Evolutionary conservation across 2,329 filamentous ascomycete species (phyloP).

Genomic region (Cladosporium sp.): DNA sequence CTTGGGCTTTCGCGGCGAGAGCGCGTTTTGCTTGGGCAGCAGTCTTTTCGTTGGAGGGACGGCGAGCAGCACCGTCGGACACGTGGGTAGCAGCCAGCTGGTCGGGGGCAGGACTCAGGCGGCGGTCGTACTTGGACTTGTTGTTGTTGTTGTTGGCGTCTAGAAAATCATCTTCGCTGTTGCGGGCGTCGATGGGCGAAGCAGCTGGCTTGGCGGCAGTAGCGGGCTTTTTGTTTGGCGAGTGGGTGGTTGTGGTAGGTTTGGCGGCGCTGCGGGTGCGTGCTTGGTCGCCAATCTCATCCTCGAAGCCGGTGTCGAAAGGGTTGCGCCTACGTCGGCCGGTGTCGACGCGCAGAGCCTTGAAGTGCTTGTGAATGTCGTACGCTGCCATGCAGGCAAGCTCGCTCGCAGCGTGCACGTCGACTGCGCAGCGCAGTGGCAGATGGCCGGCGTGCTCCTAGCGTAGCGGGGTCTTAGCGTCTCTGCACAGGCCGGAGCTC

Average conservation of each 20-base stretch:
- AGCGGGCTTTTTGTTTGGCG: constrained; percentile 10
- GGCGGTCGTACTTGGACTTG: constrained; percentile 18
- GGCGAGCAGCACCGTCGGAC: constrained; percentile 3
- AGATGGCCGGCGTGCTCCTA: not conserved
- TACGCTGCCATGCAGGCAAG: constrained; percentile 26
- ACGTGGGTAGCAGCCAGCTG: constrained; percentile 13
- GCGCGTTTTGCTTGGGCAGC: not conserved
- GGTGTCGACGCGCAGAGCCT: constrained; percentile 29
- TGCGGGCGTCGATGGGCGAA: constrained; percentile 15
- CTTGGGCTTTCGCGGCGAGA: constrained; percentile 21
- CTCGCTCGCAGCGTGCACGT: not conserved
- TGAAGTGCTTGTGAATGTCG: constrained; percentile 31
- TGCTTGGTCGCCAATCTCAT: constrained; percentile 25
- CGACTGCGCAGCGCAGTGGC: not conserved
- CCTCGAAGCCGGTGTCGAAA: constrained; percentile 31
- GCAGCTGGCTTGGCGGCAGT: constrained; percentile 15
- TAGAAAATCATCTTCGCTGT: constrained; percentile 28
- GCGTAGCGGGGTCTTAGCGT: constrained; percentile 4
- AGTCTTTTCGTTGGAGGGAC: not conserved
- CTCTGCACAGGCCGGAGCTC: not conserved
- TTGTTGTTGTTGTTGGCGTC: constrained; percentile 16
- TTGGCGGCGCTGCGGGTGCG: constrained; percentile 18
- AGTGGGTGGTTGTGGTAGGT: constrained; percentile 19
- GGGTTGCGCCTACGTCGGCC: constrained; percentile 27
- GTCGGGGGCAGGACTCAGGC: constrained; percentile 27